Base-by-base conservation (phyloP, 139 green algal genomes). In the Chlamydomonas asymmetrica region DNA sequence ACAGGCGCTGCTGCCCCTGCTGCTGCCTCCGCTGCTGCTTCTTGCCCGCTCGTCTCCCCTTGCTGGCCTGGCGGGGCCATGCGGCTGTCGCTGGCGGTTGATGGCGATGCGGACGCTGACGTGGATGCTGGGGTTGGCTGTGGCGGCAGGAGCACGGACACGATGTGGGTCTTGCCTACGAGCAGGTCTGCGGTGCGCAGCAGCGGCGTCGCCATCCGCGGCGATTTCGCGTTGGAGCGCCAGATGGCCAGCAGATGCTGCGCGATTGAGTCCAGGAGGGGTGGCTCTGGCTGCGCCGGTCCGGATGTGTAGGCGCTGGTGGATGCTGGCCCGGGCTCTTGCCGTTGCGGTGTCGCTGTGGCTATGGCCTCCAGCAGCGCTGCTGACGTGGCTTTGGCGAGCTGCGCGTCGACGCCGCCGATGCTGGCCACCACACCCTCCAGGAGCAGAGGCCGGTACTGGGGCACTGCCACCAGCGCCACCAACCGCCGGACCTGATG, bases 361-460 rank as follows among this genome's bases (percentile, higher is more conserved):
- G 64, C 32, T 20, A 93, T 57, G 16, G 75, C 77, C 3, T 72
- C 60, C 50, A 89, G 71, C 37, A 96, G 60, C 0, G 90, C 89
- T 13, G 71, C 64, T 29, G 80, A 80, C 5, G 86, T 76, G 5
- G 78, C 32, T 73, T 87, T 83, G 2, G 80, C 50, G 5, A 98
- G 82, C 9, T 85, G 82, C 1, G 85, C 83, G 61, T 95, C 91
- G 29, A 98, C 75, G 13, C 91, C 90, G 13, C 94, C 94, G 8
- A 94, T 88, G 43, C 86, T 91, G n/a, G 92, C 84, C 0, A 90
- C 84, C 41, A 98, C 67, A 6, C 93, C 94, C 54, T 93, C 85
- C 40, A 98, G 37, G 50, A 90, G 45, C 8, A 67, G 29, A 5
- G 1, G 23, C 3, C 63, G 59, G 70, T 82, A 84, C 34, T 72